These are phyloP conservation scores for Raffaelea arxii DNA, from an alignment of 2,329 filamentous ascomycete genomes.

Conservation along the genomic window DNA sequence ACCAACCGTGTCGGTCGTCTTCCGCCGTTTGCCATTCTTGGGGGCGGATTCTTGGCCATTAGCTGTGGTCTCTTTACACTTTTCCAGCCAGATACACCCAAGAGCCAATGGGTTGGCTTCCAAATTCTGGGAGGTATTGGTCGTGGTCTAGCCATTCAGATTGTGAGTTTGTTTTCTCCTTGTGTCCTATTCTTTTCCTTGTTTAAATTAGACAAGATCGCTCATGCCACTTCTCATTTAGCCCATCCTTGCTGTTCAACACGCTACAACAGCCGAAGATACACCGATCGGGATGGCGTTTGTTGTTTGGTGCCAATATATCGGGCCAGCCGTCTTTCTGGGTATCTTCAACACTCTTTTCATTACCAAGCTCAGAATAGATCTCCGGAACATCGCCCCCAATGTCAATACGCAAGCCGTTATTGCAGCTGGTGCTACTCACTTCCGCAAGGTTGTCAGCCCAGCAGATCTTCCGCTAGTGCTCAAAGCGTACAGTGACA, in stretches of 20 bases:
- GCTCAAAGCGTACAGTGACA: slow-evolving; percentile 23
- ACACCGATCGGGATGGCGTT: slow-evolving; percentile 19
- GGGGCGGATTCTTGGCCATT: slow-evolving; percentile 19
- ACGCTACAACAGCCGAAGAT: slow-evolving; percentile 13
- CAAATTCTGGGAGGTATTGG: slow-evolving; percentile 17
- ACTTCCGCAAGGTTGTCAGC: slow-evolving; percentile 21
- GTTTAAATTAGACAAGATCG: neutral
- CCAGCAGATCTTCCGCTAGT: slow-evolving; percentile 20
- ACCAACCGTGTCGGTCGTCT: slow-evolving; percentile 21
- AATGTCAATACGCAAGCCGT: neutral
- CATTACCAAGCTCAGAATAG: slow-evolving; percentile 24
- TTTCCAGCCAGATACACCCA: slow-evolving; percentile 16
- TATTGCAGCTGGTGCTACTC: slow-evolving; percentile 6
- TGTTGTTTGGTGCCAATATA: slow-evolving; percentile 37
- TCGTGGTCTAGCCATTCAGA: slow-evolving; percentile 17
- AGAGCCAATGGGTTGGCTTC: slow-evolving; percentile 21
- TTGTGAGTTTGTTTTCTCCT: slow-evolving; percentile 10
- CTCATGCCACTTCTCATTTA: neutral
- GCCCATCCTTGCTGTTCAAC: slow-evolving; percentile 16
- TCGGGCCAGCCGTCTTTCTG: slow-evolving; percentile 40
- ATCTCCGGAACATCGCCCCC: slow-evolving; percentile 1
- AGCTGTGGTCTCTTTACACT: slow-evolving; percentile 24
- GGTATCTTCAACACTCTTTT: slow-evolving; percentile 43
- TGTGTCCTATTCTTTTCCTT: neutral
- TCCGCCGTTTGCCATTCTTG: slow-evolving; percentile 21